These are phyloP conservation scores for Schizonepeta tenuifolia DNA, from an alignment of 257 asterid species.

Conservation along the genomic window DNA sequence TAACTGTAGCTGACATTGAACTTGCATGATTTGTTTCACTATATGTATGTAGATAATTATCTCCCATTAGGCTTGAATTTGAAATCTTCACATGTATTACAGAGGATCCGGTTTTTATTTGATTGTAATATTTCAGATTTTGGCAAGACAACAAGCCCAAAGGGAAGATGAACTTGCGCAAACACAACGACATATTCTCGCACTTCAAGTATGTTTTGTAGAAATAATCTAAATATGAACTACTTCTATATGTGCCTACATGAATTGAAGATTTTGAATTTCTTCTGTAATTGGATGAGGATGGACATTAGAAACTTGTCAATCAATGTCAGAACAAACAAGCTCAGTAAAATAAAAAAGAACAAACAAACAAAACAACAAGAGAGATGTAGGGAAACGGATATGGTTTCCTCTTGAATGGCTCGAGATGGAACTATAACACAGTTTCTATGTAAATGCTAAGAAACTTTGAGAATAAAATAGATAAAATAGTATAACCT, in stretches of 20 bases:
- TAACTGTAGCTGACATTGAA: neutral
- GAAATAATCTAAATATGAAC: constrained; percentile 30
- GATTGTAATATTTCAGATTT: constrained; percentile 59
- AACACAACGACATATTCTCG: constrained; percentile 96
- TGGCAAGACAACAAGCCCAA: constrained; percentile 99
- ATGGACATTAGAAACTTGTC: constrained; percentile 17
- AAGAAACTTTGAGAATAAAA: too few species aligned
- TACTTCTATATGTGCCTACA: constrained; percentile 23
- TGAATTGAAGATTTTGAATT: neutral
- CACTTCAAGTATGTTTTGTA: constrained; percentile 70
- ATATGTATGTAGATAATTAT: neutral
- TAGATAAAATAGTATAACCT: too few species aligned
- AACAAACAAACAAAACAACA: neutral
- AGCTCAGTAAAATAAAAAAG: neutral
- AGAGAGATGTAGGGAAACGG: too few species aligned
- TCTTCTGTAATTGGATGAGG: constrained; percentile 25
- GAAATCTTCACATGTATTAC: constrained; percentile 16
- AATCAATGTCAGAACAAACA: neutral
- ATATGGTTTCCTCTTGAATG: too few species aligned
- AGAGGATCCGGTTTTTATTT: constrained; percentile 29
- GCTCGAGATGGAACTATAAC: too few species aligned
- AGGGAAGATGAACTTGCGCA: constrained; percentile 99
- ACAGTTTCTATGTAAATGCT: too few species aligned
- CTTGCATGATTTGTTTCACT: neutral
- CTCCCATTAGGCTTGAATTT: constrained; percentile 21